phyloP scores from a whole-genome alignment of 768 basidiomycete species.

The Lepiota venenata region DNA sequence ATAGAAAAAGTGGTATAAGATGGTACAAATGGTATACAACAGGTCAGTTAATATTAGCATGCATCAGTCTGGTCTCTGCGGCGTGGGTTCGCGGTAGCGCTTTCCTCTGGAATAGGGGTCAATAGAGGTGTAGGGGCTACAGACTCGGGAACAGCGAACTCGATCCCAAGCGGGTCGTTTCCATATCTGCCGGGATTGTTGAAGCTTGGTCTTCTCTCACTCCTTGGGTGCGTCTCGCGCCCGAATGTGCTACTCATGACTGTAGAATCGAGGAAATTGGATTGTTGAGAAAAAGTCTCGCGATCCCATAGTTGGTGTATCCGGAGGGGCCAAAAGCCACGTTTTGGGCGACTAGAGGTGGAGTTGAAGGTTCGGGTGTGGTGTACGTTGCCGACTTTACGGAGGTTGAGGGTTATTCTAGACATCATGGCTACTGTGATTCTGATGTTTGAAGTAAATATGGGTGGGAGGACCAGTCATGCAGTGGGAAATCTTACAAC shows the following conservation, averaged over 20 bases:
- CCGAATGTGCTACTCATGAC: neutral
- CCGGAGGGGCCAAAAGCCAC: neutral
- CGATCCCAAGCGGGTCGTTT: neutral
- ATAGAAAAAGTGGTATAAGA: too few relatives aligned
- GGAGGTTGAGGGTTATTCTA: slow-evolving; percentile 59
- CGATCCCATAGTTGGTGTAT: neutral
- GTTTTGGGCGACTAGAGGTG: neutral
- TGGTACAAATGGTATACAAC: too few relatives aligned
- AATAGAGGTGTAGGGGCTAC: neutral
- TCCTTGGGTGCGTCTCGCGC: neutral
- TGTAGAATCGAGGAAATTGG: neutral
- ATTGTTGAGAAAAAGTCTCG: neutral
- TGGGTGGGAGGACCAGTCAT: neutral
- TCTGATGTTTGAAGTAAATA: slow-evolving; percentile 5
- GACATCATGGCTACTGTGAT: slow-evolving; percentile 58
- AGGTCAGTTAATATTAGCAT: too few relatives aligned
- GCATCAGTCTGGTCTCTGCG: too few relatives aligned
- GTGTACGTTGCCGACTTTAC: slow-evolving; percentile 29
- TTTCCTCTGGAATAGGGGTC: too few relatives aligned
- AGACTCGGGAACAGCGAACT: neutral
- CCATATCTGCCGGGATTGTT: neutral
- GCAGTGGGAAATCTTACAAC: slow-evolving; percentile 24
- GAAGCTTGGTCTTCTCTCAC: neutral
- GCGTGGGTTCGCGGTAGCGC: too few relatives aligned
- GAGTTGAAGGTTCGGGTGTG: neutral